phyloP scores from a whole-genome alignment of 495 filamentous ascomycete species.

The Copromyces sp. region DNA sequence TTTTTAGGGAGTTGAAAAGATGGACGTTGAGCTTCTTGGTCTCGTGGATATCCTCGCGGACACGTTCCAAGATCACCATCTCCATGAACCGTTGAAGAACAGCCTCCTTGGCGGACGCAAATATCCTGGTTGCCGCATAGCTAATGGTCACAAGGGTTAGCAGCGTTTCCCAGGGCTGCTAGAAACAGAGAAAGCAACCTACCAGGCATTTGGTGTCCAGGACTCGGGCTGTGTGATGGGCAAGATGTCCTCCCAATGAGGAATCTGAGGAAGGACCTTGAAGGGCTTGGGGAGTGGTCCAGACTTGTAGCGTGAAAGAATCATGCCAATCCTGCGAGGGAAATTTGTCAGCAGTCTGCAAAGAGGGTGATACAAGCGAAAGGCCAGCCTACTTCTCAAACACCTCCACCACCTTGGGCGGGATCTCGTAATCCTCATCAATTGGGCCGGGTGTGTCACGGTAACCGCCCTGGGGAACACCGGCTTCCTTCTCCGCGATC shows the following conservation, averaged over 20 bases:
- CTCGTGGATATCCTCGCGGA: constrained; percentile 69
- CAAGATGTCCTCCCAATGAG: constrained; percentile 73
- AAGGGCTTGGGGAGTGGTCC: constrained; percentile 94
- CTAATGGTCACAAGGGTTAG: constrained; percentile 33
- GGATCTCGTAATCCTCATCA: constrained; percentile 76
- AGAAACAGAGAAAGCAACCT: background rate
- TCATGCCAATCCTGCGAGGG: constrained; percentile 58
- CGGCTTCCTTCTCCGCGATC: constrained; percentile 85
- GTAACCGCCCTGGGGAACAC: constrained; percentile 29
- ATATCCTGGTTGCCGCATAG: constrained; percentile 80
- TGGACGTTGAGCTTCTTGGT: constrained; percentile 91
- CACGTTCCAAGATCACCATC: constrained; percentile 72
- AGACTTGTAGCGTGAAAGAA: constrained; percentile 87
- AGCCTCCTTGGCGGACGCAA: constrained; percentile 67
- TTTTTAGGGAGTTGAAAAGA: constrained; percentile 85
- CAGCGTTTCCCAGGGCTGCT: background rate
- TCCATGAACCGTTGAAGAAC: constrained; percentile 73
- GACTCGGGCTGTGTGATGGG: constrained; percentile 19
- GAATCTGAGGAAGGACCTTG: constrained; percentile 88
- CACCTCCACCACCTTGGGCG: constrained; percentile 86
- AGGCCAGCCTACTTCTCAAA: constrained; percentile 63
- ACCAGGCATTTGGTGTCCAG: constrained; percentile 57
- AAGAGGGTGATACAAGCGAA: background rate
- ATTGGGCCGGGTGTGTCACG: constrained; percentile 27
- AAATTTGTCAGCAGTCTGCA: constrained; percentile 5